Evolutionary conservation across 2,329 filamentous ascomycete genomes (phyloP).

Genomic region (Botryotinia narcissicola): DNA sequence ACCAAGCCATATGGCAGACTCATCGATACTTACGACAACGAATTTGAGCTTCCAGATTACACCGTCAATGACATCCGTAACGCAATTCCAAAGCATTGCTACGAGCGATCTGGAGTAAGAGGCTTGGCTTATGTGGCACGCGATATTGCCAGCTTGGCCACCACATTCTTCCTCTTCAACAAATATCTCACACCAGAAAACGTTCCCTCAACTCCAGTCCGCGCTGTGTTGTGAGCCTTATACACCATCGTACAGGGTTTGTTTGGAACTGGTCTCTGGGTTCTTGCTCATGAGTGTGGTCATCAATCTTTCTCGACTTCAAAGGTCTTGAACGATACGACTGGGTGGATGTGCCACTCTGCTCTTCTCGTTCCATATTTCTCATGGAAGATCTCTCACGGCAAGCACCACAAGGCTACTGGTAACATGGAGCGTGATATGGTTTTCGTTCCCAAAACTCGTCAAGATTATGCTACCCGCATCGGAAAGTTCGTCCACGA

Average conservation of each 20-base stretch:
- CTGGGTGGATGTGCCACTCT: constrained; percentile 90
- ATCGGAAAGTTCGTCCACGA: constrained; percentile 76
- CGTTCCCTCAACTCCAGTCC: constrained; percentile 66
- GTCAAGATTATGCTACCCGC: constrained; percentile 73
- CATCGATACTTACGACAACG: constrained; percentile 89
- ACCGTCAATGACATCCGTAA: constrained; percentile 97
- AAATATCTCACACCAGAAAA: constrained; percentile 83
- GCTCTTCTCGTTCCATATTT: constrained; percentile 92
- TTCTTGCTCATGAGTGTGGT: constrained; percentile 95
- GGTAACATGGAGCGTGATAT: constrained; percentile 97
- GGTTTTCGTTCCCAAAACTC: constrained; percentile 96
- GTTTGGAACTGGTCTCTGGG: constrained; percentile 92
- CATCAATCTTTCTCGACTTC: constrained; percentile 96
- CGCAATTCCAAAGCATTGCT: constrained; percentile 97
- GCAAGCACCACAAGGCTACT: constrained; percentile 99
- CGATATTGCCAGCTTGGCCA: constrained; percentile 69
- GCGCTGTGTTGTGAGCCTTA: constrained; percentile 61
- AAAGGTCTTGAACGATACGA: constrained; percentile 83
- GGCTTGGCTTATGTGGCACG: constrained; percentile 82
- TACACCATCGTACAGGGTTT: constrained; percentile 82
- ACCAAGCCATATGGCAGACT: constrained; percentile 58
- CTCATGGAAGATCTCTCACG: constrained; percentile 98
- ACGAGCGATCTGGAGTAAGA: constrained; percentile 73
- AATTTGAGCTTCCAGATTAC: constrained; percentile 90
- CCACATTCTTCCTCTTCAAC: constrained; percentile 85